Base-by-base conservation (phyloP, 176 grass and related monocot species). In the Triticum timopheevii region DNA sequence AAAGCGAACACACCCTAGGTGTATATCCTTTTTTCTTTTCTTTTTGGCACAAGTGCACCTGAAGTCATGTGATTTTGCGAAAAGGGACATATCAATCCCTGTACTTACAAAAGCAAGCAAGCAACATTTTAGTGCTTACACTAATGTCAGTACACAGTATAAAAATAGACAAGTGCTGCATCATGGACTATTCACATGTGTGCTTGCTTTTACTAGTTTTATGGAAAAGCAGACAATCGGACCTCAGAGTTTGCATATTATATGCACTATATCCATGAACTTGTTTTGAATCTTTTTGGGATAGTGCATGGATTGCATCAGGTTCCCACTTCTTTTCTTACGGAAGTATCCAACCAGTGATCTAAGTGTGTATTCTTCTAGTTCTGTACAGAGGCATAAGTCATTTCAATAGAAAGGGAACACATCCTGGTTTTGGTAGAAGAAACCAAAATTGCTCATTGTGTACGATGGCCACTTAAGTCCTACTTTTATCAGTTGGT, bases 231-330 rank as follows among this genome's bases (percentile, higher is more conserved):
- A 36, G 56, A 23, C 34, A 56, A 49, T 82, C 34, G 19, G 13
- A 82, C 66, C 66, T 58, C 24, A 31, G 44, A 65, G 39, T 4
- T 31, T 80, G 78, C 4, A 65, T 65, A 31, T 16, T 52, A 35
- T 42, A 45, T 45, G 78, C 38, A 80, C 44, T 76, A 76, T 76
- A 76, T 52, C 24, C 73, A 76, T 76, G 73, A 76, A 76, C 25
- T 76, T 50, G 23, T 47, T 68, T 19, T 49, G 42, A 30, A 76
- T 76, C 15, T 28, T 50, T 52, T 52, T 52, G 25, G 24, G 49
- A 76, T 76, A 50, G 73, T 52, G 24, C 73, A 50, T 76, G 73
- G 42, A 25, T 15, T 54, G 44, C 22, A 72, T 72, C 69, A 72
- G 35, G 6, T 72, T 72, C 69, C n/a, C 38, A 13, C 20, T 72